Conservation (phyloP, 1,139 yeast genomes). For the Protomyces arabidopsidicola region DNA sequence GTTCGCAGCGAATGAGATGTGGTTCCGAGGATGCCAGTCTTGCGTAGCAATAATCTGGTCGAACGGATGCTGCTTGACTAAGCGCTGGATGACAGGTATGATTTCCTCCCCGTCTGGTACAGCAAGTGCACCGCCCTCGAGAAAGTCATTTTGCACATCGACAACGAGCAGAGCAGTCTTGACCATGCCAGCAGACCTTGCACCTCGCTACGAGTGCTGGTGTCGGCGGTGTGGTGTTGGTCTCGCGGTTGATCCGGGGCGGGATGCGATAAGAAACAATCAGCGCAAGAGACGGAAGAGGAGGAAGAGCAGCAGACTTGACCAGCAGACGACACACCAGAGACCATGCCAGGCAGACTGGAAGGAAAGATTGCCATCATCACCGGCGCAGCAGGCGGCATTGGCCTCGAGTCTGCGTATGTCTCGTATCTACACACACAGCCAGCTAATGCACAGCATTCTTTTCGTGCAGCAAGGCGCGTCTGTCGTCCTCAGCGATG, state of each 20-base stretch:
- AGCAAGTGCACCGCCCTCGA: constrained; percentile 16
- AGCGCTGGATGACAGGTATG: neutral
- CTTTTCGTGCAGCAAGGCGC: constrained; percentile 43
- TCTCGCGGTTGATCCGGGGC: neutral
- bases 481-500: constrained; percentile 61
- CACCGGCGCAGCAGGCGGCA: constrained; percentile 60
- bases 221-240: too few species aligned
- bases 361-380: constrained; percentile 56
- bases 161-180: constrained; percentile 7
- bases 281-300: neutral
- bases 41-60: constrained; percentile 7
- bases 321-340: neutral
- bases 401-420: constrained; percentile 41
- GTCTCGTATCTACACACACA: too few species aligned
- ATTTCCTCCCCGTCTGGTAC: constrained; percentile 5
- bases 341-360: constrained; percentile 56
- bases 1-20: constrained; percentile 14
- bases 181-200: neutral
- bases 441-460: constrained; percentile 31
- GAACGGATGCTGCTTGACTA: neutral
- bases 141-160: constrained; percentile 20
- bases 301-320: neutral
- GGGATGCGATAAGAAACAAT: neutral
- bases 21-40: constrained; percentile 17
- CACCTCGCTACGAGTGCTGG: too few species aligned